Percentiles rank a stretch among this genome's conserved stretches.
Conservation (phyloP, 805 yeast species). For the Ogataea glucozyma region DNA sequence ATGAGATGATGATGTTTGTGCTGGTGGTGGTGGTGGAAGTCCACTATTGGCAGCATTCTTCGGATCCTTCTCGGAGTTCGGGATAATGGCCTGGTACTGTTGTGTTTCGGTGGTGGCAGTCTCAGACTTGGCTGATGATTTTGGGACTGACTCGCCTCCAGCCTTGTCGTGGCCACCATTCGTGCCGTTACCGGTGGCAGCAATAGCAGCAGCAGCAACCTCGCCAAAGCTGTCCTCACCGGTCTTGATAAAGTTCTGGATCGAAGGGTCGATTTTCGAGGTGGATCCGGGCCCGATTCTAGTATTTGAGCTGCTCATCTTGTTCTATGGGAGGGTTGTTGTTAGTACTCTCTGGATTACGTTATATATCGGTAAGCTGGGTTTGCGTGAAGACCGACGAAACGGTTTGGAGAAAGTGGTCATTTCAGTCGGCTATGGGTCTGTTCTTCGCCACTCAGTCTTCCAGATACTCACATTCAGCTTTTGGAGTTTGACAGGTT, state of each 20-base stretch:
- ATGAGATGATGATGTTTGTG: neutral
- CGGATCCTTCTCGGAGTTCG: slow-evolving; percentile 4
- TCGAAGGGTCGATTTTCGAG: slow-evolving; percentile 21
- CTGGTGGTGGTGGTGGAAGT: slow-evolving; percentile 14
- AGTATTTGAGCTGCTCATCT: slow-evolving; percentile 17
- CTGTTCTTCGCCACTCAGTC: neutral
- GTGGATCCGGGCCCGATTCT: slow-evolving; percentile 16
- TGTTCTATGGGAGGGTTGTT: neutral
- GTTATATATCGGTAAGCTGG: neutral
- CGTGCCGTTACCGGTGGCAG: slow-evolving; percentile 15
- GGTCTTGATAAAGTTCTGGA: slow-evolving; percentile 22
- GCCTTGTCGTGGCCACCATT: neutral
- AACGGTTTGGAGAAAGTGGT: neutral
- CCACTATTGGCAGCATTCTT: slow-evolving; percentile 15
- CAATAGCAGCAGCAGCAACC: slow-evolving; percentile 38
- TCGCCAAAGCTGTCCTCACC: slow-evolving; percentile 8
- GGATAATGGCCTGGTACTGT: slow-evolving; percentile 11
- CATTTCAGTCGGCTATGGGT: neutral
- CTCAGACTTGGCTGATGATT: too few species aligned
- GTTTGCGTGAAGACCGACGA: too few species aligned
- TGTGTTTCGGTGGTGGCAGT: too few species aligned
- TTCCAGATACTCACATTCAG: neutral
- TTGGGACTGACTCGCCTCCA: neutral
- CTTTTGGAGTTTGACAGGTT: neutral
- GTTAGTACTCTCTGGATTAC: slow-evolving; percentile 14